Base-by-base conservation (phyloP, 192 early-diverging fungal species). In the Haplosporangium gracile region DNA sequence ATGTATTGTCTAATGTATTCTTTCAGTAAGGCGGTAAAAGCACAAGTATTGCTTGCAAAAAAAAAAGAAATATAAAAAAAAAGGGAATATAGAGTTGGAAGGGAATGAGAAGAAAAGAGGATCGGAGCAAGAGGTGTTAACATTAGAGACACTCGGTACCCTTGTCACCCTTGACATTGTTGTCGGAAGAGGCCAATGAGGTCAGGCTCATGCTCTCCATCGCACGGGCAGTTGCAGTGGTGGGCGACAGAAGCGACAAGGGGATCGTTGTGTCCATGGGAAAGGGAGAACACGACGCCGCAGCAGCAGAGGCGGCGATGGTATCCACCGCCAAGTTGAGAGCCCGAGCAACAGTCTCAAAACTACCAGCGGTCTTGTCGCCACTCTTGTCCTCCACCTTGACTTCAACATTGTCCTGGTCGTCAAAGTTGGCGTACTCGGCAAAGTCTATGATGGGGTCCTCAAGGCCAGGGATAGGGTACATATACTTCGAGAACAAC, bases 391-490 rank as follows among this genome's bases (percentile, higher is more conserved):
- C 20, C 24, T 57, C n/a, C 24, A 26, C 55, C n/a, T 26, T n/a
- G 8, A 57, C 55, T 2, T 24, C n/a, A 26, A 26, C n/a, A 57
- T 57, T 26, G 55, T 26, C 55, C 22, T 57, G n/a, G 16, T n/a
- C 24, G n/a, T 10, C 55, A 57, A 57, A 57, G n/a, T 57, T 57
- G 55, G 55, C n/a, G 8, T 57, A 57, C 24, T n/a, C 24, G 55
- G 55, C 55, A 57, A 57, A 57, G 55, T 57, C n/a, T 7, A 57
- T 57, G 55, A 57, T 69, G 36, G 68, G 68, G 10, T 69, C 68
- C 16, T 69, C 68, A 69, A 38, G 18, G 32, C 16, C 71, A 18
- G 38, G 68, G 6, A n/a, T 57, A 1, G n/a, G 55, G n/a, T 55
- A 55, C 51, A 57, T 57, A 9, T 57, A 57, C 55, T 57, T n/a